These are phyloP conservation scores for Polyplosphaeria fusca DNA, from an alignment of 495 filamentous ascomycete species.

Conservation along the genomic window DNA sequence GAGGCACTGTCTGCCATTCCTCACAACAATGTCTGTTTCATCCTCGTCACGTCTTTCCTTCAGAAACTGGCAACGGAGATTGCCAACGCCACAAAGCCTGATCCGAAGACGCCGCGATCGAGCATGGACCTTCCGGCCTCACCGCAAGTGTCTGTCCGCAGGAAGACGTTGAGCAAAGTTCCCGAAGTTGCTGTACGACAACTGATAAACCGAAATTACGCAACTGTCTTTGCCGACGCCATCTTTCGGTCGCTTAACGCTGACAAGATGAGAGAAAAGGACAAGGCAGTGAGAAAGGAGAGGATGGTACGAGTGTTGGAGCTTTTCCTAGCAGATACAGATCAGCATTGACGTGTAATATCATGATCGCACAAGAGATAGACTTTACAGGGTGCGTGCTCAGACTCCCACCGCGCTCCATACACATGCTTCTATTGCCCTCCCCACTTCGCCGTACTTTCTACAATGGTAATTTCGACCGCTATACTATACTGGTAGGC, in stretches of 20 bases:
- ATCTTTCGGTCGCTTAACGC: conserved; percentile 19
- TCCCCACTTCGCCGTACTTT: no score
- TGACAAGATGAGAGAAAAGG: conserved; percentile 26
- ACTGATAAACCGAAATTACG: conserved; percentile 32
- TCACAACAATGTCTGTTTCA: conserved; percentile 78
- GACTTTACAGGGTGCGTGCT: background rate
- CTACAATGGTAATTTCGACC: no score
- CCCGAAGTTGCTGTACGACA: conserved; percentile 35
- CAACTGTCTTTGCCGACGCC: conserved; percentile 31
- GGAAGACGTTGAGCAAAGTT: conserved; percentile 32
- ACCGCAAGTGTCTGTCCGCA: conserved; percentile 24
- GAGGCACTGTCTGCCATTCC: conserved; percentile 70
- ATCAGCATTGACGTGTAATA: no score
- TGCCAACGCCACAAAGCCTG: conserved; percentile 21
- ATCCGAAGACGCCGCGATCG: conserved; percentile 23
- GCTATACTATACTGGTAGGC: no score
- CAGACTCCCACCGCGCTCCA: no score
- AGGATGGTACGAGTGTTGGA: conserved; percentile 30
- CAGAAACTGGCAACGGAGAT: conserved; percentile 36
- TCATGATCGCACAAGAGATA: no score
- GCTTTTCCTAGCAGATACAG: conserved; percentile 26
- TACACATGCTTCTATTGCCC: no score
- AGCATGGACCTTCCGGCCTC: conserved; percentile 31
- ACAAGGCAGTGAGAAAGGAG: conserved; percentile 27
- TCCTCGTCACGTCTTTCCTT: conserved; percentile 80